A percentile compares a stretch with the other conserved stretches of the same genome.
These are phyloP conservation scores for Corchorus capsularis DNA, from an alignment of 345 rosid species.

Conservation along the genomic window DNA sequence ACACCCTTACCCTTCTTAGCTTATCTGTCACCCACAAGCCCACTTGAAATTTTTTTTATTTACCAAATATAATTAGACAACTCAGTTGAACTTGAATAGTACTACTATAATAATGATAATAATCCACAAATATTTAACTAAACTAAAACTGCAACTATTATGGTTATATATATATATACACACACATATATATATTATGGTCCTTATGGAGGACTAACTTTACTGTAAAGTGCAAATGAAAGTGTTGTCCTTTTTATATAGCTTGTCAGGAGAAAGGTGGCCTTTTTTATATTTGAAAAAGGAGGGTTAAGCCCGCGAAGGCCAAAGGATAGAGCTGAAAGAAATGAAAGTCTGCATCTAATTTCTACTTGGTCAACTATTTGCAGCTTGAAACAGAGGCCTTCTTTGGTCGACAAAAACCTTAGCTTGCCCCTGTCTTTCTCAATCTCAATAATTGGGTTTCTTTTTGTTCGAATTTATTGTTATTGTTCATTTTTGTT, in stretches of 20 bases:
- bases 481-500: background rate
- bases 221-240: too few relatives aligned
- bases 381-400: background rate
- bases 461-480: constrained; percentile 1
- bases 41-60: too few relatives aligned
- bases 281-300: background rate
- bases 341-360: background rate
- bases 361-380: background rate
- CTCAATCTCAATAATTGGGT: background rate
- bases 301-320: background rate
- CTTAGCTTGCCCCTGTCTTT: background rate
- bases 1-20: too few relatives aligned
- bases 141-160: too few relatives aligned
- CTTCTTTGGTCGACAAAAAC: background rate
- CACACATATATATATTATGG: too few relatives aligned
- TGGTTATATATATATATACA: too few relatives aligned
- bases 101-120: too few relatives aligned
- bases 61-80: too few relatives aligned
- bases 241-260: background rate
- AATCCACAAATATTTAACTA: too few relatives aligned
- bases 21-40: too few relatives aligned
- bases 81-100: too few relatives aligned
- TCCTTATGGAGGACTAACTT: too few relatives aligned
- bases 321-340: background rate
- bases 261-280: background rate